Conservation (phyloP, 331 rosid species). For the Malus hybrid region DNA sequence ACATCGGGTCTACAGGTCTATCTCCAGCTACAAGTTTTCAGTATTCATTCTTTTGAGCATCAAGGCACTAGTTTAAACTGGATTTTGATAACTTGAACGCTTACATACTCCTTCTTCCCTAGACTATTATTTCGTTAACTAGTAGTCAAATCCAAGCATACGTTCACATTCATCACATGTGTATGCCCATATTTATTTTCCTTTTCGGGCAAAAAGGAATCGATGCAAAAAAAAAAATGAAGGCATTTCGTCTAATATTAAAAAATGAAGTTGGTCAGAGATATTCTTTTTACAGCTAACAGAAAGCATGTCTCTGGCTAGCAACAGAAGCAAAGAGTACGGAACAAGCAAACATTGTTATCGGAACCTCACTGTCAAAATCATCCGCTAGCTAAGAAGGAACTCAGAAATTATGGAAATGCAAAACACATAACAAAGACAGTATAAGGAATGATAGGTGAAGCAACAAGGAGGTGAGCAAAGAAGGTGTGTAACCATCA, state of each 20-base stretch:
- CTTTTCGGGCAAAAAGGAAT: neutral
- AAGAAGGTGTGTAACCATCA: conserved; percentile 14
- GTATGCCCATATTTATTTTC: neutral
- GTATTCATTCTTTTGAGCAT: neutral
- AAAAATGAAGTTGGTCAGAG: neutral
- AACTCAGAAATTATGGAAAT: conserved; percentile 14
- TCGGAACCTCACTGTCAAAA: conserved; percentile 24
- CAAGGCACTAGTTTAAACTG: neutral
- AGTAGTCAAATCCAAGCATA: neutral
- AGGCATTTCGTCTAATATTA: neutral
- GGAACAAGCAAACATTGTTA: conserved; percentile 18
- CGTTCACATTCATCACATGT: neutral
- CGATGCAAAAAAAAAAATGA: neutral
- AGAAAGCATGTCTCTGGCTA: conserved; percentile 9
- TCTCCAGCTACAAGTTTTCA: neutral
- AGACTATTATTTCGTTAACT: neutral
- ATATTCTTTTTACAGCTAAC: neutral
- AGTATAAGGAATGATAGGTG: neutral
- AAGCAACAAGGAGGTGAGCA: conserved; percentile 16
- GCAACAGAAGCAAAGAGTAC: conserved; percentile 18
- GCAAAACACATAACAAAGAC: conserved; percentile 12
- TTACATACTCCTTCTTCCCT: neutral
- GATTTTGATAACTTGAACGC: neutral
- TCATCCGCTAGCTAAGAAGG: conserved; percentile 15
- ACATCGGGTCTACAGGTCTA: neutral